Base-by-base conservation (phyloP, 1,284 basidiomycete genomes). In the Meira nashicola region DNA sequence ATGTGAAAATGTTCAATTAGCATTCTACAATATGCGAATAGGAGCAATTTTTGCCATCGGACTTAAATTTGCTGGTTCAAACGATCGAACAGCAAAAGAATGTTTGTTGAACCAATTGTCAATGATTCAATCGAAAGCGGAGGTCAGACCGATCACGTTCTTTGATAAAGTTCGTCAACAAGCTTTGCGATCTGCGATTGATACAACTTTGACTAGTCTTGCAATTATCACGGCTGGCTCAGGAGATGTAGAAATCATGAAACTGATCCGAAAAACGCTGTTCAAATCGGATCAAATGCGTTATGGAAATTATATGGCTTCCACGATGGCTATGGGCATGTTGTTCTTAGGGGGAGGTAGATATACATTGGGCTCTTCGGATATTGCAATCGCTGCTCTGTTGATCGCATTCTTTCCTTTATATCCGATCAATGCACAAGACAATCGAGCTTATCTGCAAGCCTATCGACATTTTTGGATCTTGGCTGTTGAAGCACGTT, bases 201-300 rank as follows among this genome's bases (percentile, higher is more conserved):
- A 90, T 73, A 82, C 93, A 28, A 87, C 95, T 59, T 88, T 90
- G 0, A 83, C 96, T 40, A 84, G 92, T 2, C 80, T 95, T 28
- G 87, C 87, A 66, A 88, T 94, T 82, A 88, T 97, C 53, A 92
- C 97, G 89, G 90, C 92, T 0, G 95, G 95, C 2, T 95, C 92
- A 0, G 95, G 95, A 11, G 92, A 98, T 77, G 85, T 97, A 47
- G 89, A 88, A 54, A 88, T 90, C 63, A 82, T 98, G 25, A 86
- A 91, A 33, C 85, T 92, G n/a, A 83, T 97, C 12, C 86, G 95
- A 23, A 86, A 89, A 71, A 87, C 89, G 4, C 50, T 53, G 5
- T 53, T 33, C 39, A 48, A 48, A 23, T 21, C 25, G 12, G 46
- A 48, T 5, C 12, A 15, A 19, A 14, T 48, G 12, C 55, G 87